phyloP scores from a whole-genome alignment of 129 eudicot species.

The Helichrysum umbraculigerum region DNA sequence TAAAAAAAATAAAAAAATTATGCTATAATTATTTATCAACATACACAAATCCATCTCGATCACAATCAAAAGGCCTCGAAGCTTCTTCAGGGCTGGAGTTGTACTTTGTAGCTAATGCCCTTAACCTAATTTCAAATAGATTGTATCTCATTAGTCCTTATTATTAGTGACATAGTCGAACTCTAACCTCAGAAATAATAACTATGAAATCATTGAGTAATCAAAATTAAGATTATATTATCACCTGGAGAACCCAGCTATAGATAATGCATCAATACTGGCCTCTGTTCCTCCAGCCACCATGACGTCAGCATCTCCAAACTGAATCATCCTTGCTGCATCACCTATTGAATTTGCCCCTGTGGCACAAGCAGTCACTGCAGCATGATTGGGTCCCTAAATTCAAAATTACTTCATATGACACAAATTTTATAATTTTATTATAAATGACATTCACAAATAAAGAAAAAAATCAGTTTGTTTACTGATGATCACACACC shows the following conservation, averaged over 20 bases:
- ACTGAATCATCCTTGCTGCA: constrained; percentile 95
- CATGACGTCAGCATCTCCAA: constrained; percentile 97
- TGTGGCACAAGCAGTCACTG: constrained; percentile 99
- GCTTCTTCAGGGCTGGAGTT: constrained; percentile 78
- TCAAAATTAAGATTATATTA: background rate
- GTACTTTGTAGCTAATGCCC: constrained; percentile 82
- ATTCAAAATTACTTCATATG: constrained; percentile 51
- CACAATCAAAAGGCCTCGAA: constrained; percentile 92
- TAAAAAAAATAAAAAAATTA: background rate
- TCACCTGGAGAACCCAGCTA: constrained; percentile 96
- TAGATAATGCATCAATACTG: constrained; percentile 95
- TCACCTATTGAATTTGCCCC: constrained; percentile 98
- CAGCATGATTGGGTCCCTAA: constrained; percentile 99
- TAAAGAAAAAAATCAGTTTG: background rate
- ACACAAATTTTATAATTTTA: constrained; percentile 18
- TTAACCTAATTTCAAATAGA: constrained; percentile 50
- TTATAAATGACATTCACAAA: constrained; percentile 10
- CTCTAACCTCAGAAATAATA: background rate
- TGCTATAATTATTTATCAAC: constrained; percentile 30
- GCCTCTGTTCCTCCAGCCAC: constrained; percentile 99
- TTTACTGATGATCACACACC: constrained; percentile 44
- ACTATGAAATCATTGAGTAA: background rate
- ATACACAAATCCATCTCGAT: constrained; percentile 98
- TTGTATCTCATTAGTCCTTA: background rate
- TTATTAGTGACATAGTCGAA: background rate